These are phyloP conservation scores for Phyllosticta paracitricarpa DNA, from an alignment of 2,329 filamentous ascomycete genomes.

Conservation along the genomic window DNA sequence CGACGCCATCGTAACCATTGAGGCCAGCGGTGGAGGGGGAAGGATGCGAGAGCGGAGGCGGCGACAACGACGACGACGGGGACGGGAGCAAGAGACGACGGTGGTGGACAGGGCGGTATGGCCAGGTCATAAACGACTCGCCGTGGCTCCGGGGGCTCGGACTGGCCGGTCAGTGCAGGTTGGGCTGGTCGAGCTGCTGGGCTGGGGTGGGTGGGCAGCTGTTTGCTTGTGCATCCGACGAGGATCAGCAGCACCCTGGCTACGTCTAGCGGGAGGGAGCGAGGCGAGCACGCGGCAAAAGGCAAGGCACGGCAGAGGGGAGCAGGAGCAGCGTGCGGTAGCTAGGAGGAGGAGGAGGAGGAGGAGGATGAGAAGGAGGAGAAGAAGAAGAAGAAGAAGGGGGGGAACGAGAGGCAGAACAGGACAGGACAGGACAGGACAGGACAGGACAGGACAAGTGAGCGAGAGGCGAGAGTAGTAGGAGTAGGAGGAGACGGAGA, in stretches of 20 bases:
- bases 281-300: no score
- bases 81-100: not conserved
- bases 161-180: conserved; percentile 7
- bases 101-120: conserved; percentile 7
- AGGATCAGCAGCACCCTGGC: not conserved
- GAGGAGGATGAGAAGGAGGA: no score
- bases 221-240: conserved; percentile 1
- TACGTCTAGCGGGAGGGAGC: not conserved
- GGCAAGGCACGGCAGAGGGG: no score
- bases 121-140: conserved; percentile 5
- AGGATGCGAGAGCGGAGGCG: conserved; percentile 1
- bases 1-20: conserved; percentile 35
- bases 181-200: conserved; percentile 1
- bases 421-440: no score
- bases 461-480: no score
- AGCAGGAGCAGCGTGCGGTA: no score
- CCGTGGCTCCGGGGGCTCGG: conserved; percentile 8
- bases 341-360: no score
- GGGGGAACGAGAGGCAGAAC: no score
- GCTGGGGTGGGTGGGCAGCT: conserved; percentile 2
- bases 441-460: no score
- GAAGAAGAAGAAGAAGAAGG: not conserved
- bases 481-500: no score
- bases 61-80: not conserved
- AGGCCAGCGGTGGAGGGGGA: conserved; percentile 9